Percentiles rank a stretch among this genome's conserved stretches.
phyloP scores from a whole-genome alignment of 768 basidiomycete genomes.

The Lepiota venenata region DNA sequence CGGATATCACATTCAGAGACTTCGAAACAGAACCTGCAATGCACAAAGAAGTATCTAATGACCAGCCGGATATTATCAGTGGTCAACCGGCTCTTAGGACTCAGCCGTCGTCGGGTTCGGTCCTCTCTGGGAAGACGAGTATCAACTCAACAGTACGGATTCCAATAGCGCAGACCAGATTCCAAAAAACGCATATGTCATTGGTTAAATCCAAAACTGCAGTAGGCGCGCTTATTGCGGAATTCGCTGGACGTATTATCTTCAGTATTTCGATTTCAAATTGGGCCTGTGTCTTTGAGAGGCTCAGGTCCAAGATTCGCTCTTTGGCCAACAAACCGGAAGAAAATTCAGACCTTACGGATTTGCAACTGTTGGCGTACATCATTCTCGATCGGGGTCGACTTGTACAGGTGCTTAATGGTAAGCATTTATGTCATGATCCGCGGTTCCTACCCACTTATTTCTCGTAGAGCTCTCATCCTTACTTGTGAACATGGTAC shows the following conservation, averaged over 20 bases:
- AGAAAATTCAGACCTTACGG: conserved; percentile 57
- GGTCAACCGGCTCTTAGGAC: conserved; percentile 27
- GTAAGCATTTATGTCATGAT: conserved; percentile 29
- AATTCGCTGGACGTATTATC: conserved; percentile 75
- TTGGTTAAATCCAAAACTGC: conserved; percentile 51
- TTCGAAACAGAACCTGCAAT: conserved; percentile 50
- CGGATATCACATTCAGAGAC: conserved; percentile 67
- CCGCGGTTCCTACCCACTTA: conserved; percentile 2
- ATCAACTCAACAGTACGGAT: conserved; percentile 40
- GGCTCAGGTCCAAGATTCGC: conserved; percentile 69
- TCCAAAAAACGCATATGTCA: conserved; percentile 63
- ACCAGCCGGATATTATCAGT: conserved; percentile 8
- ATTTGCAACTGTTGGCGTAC: conserved; percentile 76
- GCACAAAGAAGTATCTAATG: conserved; percentile 24
- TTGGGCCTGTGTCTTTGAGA: conserved; percentile 73
- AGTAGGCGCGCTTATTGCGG: conserved; percentile 60
- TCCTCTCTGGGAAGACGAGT: conserved; percentile 33
- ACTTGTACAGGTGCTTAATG: conserved; percentile 68
- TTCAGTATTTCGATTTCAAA: conserved; percentile 88
- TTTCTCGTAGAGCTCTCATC: conserved; percentile 64
- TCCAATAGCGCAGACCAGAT: conserved; percentile 35
- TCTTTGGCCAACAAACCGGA: conserved; percentile 47
- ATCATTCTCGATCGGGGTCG: conserved; percentile 68
- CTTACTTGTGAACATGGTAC: conserved; percentile 77
- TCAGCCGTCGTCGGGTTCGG: conserved; percentile 39